Conservation (phyloP, 2,329 filamentous ascomycete genomes). For the Aspergillus brasiliensis region DNA sequence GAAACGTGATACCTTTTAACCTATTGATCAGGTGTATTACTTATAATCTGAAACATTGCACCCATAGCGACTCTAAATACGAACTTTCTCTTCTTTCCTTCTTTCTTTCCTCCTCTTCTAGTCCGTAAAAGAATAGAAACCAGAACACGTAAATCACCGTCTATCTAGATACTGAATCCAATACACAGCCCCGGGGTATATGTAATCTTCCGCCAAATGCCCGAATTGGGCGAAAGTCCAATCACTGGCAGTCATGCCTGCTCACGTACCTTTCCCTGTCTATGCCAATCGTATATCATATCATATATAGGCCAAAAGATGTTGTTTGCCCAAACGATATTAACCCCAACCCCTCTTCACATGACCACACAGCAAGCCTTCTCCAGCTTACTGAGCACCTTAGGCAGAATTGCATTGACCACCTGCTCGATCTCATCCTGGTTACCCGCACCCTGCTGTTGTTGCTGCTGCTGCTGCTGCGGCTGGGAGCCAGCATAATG, state of each 20-base stretch:
- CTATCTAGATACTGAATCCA: background rate
- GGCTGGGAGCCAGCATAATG: slow-evolving; percentile 42
- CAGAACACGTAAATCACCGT: slow-evolving; percentile 3
- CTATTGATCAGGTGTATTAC: background rate
- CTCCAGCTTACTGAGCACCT: slow-evolving; percentile 65
- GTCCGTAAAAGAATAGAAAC: background rate
- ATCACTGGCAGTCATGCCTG: background rate
- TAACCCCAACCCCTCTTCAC: slow-evolving; percentile 46
- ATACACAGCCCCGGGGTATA: background rate
- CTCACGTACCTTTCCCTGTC: background rate
- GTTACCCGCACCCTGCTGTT: slow-evolving; percentile 51
- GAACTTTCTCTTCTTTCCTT: slow-evolving; percentile 4
- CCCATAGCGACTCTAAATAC: background rate
- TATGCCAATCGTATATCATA: background rate
- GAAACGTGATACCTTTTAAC: background rate
- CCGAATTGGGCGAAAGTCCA: background rate
- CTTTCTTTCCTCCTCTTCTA: background rate
- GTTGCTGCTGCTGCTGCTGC: slow-evolving; percentile 42
- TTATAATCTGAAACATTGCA: background rate
- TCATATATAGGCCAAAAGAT: background rate
- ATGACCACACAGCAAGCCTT: slow-evolving; percentile 74
- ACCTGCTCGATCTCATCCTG: slow-evolving; percentile 62
- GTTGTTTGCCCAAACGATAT: no score
- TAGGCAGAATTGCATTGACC: slow-evolving; percentile 62
- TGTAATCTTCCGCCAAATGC: background rate